Evolutionary conservation across 2,329 filamentous ascomycete species (phyloP), one percentile per base, ranked within the genome.

Genomic region (Ophiostoma novo-ulmi): DNA sequence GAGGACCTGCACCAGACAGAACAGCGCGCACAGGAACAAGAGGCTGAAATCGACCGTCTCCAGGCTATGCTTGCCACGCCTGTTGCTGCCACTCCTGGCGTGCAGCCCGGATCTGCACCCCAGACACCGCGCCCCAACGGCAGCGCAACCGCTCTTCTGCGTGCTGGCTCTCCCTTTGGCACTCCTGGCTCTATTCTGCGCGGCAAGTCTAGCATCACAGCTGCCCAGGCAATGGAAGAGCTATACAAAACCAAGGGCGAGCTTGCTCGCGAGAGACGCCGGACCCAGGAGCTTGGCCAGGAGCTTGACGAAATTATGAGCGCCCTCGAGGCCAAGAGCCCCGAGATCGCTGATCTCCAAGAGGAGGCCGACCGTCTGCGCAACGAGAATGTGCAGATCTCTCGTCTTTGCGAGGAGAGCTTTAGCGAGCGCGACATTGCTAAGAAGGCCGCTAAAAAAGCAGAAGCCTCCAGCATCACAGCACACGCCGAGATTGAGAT

Each of bases 261-360:
- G 75, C 84, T 97, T 44, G 88, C 89, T 3, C 87, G 85, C 3
- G 91, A 97, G 78, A 89, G 89, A 77, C 86, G 91, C 71, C 87
- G 89, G 31, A 93, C 88, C 75, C 88, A 91, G 73, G 88, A 92
- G 77, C 87, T 97, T 13, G 86, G 87, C 22, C 86, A 88, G 52
- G 88, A 94, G 64, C 83, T 98, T 64, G 92, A 97, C 74, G 91
- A 95, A 72, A 92, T 97, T 82, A 87, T 97, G 71, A 86, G 89
- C 52, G 90, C 94, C 71, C 81, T 98, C 52, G 94, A 99, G 78
- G 89, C 89, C 35, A 94, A 92, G 78, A 89, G 90, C 36, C 95
- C 95, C 0, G 93, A 97, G 76, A 87, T 97, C 39, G 89, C 97
- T 73, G 94, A 98, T 75, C 82, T 97, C 22, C 89, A 91, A 67